A percentile compares a stretch with the other conserved stretches of the same genome.
These are phyloP conservation scores for Picea glauca DNA, from an alignment of 75 land plant genomes.

Conservation along the genomic window DNA sequence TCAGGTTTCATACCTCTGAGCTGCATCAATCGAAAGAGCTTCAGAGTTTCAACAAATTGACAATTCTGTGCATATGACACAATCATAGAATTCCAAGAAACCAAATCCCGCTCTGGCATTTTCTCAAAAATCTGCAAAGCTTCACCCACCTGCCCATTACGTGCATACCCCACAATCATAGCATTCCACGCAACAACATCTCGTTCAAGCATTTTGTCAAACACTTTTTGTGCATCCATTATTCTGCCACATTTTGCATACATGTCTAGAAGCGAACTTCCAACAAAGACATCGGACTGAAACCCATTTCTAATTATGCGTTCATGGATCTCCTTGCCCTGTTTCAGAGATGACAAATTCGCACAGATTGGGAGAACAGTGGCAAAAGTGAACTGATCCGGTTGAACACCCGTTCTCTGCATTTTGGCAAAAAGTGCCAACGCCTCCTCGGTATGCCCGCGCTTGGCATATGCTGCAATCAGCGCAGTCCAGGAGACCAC, in stretches of 20 bases:
- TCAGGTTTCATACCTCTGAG: conserved; percentile 19
- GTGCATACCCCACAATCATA: conserved; percentile 48
- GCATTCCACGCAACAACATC: conserved; percentile 38
- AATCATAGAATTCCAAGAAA: conserved; percentile 73
- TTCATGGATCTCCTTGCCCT: conserved; percentile 9
- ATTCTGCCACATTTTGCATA: conserved; percentile 38
- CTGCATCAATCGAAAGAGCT: conserved; percentile 41
- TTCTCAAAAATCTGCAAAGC: conserved; percentile 39
- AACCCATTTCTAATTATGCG: conserved; percentile 1
- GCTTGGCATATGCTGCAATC: background rate
- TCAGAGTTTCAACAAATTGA: conserved; percentile 29
- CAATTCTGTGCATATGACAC: conserved; percentile 42
- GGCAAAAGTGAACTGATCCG: background rate
- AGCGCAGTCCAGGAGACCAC: background rate
- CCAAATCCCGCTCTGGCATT: conserved; percentile 39
- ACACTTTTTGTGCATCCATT: conserved; percentile 24
- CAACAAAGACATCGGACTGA: background rate
- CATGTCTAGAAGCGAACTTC: background rate
- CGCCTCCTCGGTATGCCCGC: background rate
- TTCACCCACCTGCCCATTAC: conserved; percentile 39
- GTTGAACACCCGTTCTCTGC: background rate
- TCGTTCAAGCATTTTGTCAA: conserved; percentile 40
- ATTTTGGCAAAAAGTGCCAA: background rate
- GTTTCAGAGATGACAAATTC: background rate
- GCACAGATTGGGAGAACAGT: conserved; percentile 10